A percentile compares a stretch with the other conserved stretches of the same genome.
phyloP scores from a whole-genome alignment of 306 rosid genomes.

The Pueraria montana region DNA sequence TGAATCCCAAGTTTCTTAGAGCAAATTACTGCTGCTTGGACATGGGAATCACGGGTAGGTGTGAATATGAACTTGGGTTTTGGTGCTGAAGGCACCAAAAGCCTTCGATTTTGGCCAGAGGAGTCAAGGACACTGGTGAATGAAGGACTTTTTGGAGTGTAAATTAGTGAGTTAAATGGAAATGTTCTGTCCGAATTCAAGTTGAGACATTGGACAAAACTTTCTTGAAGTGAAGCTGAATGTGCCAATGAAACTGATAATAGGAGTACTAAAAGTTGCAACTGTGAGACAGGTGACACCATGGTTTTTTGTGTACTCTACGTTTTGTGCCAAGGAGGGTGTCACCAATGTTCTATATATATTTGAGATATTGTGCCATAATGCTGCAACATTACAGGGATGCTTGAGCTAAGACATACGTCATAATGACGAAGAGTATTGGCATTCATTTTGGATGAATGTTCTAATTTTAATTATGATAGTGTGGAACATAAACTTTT shows the following conservation, averaged over 20 bases:
- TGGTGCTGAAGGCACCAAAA: slow-evolving; percentile 57
- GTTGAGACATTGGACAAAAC: slow-evolving; percentile 57
- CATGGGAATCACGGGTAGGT: slow-evolving; percentile 57
- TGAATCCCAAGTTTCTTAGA: slow-evolving; percentile 55
- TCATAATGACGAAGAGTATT: slow-evolving; percentile 26
- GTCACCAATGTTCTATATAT: slow-evolving; percentile 41
- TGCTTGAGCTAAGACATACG: slow-evolving; percentile 55
- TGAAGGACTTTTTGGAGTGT: slow-evolving; percentile 48
- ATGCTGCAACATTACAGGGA: background rate
- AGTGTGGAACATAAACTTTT: no score
- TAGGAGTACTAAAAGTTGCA: slow-evolving; percentile 48
- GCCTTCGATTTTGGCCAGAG: slow-evolving; percentile 62
- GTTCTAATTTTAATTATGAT: no score
- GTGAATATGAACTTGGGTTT: slow-evolving; percentile 76
- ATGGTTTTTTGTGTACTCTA: slow-evolving; percentile 39
- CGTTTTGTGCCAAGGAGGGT: slow-evolving; percentile 26
- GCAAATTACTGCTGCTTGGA: slow-evolving; percentile 64
- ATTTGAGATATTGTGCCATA: no score
- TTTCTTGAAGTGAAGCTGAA: slow-evolving; percentile 51
- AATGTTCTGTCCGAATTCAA: slow-evolving; percentile 40
- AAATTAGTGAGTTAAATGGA: slow-evolving; percentile 49
- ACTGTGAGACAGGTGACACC: slow-evolving; percentile 47
- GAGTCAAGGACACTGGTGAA: slow-evolving; percentile 56
- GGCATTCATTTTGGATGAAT: no score
- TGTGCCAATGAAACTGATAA: slow-evolving; percentile 48